Evolutionary conservation across 1,284 basidiomycete species (phyloP), one percentile per base, ranked within the genome.

Genomic region (Melampsora abietis-canadensis): DNA sequence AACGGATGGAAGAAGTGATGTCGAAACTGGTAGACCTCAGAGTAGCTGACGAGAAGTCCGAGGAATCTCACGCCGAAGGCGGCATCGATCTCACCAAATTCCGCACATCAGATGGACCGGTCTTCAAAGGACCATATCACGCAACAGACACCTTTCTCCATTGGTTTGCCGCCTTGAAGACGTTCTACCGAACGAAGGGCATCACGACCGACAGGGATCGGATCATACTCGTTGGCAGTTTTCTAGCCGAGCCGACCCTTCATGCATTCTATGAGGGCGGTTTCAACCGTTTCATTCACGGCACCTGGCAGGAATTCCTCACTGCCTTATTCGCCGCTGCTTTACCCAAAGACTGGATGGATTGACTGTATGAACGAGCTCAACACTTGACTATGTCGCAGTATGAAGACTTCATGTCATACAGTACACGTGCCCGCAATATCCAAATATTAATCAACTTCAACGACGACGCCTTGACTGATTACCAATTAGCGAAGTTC

Each of bases 371-470:
- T 2, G 5, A 59, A 59, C 12, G 54, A 34, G 19, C 54, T 48
- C 48, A 19, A 27, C 8, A 37, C 2, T 2, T 68, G 2, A 4
- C n/a, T 17, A 68, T 68, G 66, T 24, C 19, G 3, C 10, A 30
- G 3, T 15, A 44, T 21, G 51, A 68, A 34, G 37, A 30, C 8
- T 59, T 68, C 66, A 48, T 15, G 4, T 15, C 19, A 0, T 68
- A 54, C 51, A 68, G 66, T 17, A 68, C 48, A 1, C 48, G 51
- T 12, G 40, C 48, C 10, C 30, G 48, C 2, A 54, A 27, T 12
- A 27, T 59, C 6, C 66, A 68, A 37, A 34, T 15, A 19, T 3
- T 68, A 19, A 21, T 68, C 24, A 68, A 68, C 31, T 68, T 54
- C 59, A 24, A 7, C 14, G 31, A 21, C 47, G 48, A 5, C 59